phyloP scores from a whole-genome alignment of 2,329 filamentous ascomycete genomes.

The Blastomyces gilchristii region DNA sequence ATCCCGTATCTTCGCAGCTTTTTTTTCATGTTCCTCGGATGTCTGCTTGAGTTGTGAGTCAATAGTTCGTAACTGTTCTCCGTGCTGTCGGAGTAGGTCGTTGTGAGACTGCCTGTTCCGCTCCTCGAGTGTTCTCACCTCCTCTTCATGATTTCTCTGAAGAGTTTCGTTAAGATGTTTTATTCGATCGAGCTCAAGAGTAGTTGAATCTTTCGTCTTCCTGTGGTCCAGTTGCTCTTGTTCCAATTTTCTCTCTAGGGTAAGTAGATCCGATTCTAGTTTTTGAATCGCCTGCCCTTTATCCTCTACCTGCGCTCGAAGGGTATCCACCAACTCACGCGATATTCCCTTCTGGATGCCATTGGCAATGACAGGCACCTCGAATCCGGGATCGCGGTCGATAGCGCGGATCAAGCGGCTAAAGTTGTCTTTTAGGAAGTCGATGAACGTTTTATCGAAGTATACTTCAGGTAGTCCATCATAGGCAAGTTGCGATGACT shows the following conservation, averaged over 20 bases:
- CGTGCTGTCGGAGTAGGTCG: conserved; percentile 34
- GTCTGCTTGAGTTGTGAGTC: conserved; percentile 40
- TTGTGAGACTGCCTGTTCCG: conserved; percentile 37
- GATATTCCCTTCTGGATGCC: conserved; percentile 83
- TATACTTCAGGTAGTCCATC: conserved; percentile 63
- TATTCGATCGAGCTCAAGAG: conserved; percentile 47
- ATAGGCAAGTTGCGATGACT: conserved; percentile 49
- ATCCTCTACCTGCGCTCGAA: conserved; percentile 67
- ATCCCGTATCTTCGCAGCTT: conserved; percentile 29
- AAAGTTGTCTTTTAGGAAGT: conserved; percentile 94
- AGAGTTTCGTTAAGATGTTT: conserved; percentile 60
- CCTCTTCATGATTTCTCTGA: conserved; percentile 59
- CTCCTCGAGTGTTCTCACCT: conserved; percentile 47
- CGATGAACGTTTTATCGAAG: conserved; percentile 77
- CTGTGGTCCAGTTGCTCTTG: conserved; percentile 66
- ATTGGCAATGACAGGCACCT: conserved; percentile 69
- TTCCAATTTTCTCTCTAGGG: conserved; percentile 47
- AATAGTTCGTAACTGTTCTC: conserved; percentile 39
- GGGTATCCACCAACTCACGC: conserved; percentile 78
- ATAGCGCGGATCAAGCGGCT: conserved; percentile 73
- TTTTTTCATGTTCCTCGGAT: conserved; percentile 32
- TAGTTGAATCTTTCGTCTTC: conserved; percentile 50
- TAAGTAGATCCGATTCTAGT: conserved; percentile 46
- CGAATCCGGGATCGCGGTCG: conserved; percentile 79
- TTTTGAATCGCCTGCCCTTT: conserved; percentile 53